Evolutionary conservation across 176 grass and related monocot species (phyloP).

Genomic region (Typha latifolia): DNA sequence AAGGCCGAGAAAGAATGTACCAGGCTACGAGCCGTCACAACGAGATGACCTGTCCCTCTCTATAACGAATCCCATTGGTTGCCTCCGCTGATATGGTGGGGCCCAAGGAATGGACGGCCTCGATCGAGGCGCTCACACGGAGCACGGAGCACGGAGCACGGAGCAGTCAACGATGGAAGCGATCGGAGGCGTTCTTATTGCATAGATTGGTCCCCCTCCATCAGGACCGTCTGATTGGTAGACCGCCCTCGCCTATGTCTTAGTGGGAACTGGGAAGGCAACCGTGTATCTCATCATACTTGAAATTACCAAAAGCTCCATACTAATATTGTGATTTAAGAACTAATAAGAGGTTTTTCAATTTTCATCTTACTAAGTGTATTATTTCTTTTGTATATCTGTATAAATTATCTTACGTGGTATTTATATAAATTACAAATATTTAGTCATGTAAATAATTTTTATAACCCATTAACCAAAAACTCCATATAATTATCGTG

Average conservation of each 20-base stretch:
- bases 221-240: not conserved
- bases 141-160: not conserved
- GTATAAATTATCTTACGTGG: too few species aligned
- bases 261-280: not conserved
- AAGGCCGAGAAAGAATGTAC: not conserved
- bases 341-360: too few species aligned
- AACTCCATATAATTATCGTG: too few species aligned
- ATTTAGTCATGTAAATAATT: too few species aligned
- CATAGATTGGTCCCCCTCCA: not conserved
- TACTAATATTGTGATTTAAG: too few species aligned
- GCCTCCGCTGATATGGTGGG: not conserved
- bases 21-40: not conserved
- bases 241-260: not conserved
- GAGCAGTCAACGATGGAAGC: not conserved
- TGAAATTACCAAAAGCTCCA: too few species aligned
- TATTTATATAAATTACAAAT: too few species aligned
- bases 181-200: too few species aligned
- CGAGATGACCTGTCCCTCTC: not conserved
- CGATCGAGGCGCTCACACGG: not conserved
- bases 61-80: not conserved
- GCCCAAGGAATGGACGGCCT: not conserved
- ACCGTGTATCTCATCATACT: not conserved
- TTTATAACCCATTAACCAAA: too few species aligned
- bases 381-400: too few species aligned
- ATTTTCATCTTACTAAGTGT: too few species aligned